phyloP scores from a whole-genome alignment of 208 protist species.

The Trypanosomatidae sp. region DNA sequence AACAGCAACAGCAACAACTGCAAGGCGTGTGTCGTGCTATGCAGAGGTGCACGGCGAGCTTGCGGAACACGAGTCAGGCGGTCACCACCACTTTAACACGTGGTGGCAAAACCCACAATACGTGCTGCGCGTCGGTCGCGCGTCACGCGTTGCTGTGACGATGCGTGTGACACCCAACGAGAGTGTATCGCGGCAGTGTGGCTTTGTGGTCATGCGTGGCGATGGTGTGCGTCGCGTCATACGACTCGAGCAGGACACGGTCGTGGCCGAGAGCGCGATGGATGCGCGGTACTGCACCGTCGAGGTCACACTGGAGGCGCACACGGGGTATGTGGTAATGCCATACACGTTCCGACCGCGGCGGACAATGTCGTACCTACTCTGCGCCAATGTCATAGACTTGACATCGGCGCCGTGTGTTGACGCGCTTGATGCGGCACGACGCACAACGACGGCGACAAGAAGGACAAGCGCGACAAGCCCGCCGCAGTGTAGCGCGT shows the following conservation, averaged over 20 bases:
- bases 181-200: constrained; percentile 21
- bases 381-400: constrained; percentile 30
- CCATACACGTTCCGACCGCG: constrained; percentile 69
- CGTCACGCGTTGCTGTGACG: constrained; percentile 23
- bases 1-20: not conserved
- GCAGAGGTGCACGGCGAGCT: constrained; percentile 19
- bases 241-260: constrained; percentile 13
- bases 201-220: constrained; percentile 53
- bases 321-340: constrained; percentile 61
- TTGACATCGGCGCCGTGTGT: too few species aligned
- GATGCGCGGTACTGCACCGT: constrained; percentile 17
- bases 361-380: constrained; percentile 24
- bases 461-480: too few species aligned
- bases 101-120: constrained; percentile 84
- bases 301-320: constrained; percentile 15
- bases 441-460: too few species aligned
- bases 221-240: constrained; percentile 48
- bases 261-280: constrained; percentile 47
- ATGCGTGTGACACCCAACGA: constrained; percentile 11
- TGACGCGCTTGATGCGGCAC: too few species aligned
- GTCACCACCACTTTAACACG: constrained; percentile 65
- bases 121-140: constrained; percentile 27
- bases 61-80: constrained; percentile 33
- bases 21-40: constrained; percentile 7
- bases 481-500: too few species aligned